Evolutionary conservation across 2,329 filamentous ascomycete genomes (phyloP).

Genomic region (Fusarium verrucosum): DNA sequence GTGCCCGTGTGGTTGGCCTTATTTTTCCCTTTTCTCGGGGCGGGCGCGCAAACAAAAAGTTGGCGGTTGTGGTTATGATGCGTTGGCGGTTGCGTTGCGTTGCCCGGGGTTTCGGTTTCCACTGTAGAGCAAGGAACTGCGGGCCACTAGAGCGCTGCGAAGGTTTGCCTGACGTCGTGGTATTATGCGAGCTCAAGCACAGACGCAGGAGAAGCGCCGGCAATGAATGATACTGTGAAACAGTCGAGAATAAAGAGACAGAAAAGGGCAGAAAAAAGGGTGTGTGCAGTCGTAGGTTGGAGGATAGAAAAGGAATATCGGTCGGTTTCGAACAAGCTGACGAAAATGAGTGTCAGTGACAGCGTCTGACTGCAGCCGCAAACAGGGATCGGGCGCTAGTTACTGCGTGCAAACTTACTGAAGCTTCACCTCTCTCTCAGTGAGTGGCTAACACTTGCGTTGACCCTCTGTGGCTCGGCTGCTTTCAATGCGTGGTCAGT

Average conservation of each 20-base stretch:
- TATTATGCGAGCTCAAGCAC: slow-evolving; percentile 14
- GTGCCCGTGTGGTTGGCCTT: slow-evolving; percentile 10
- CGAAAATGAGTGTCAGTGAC: slow-evolving; percentile 31
- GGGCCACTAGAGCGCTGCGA: slow-evolving; percentile 1
- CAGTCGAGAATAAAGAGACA: background rate
- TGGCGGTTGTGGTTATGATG: background rate
- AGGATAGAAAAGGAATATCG: slow-evolving; percentile 18
- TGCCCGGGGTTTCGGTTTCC: slow-evolving; percentile 39
- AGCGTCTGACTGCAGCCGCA: slow-evolving; percentile 24
- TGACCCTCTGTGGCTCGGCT: slow-evolving; percentile 29
- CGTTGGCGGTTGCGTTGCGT: slow-evolving; percentile 40
- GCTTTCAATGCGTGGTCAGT: slow-evolving; percentile 5
- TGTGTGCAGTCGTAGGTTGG: slow-evolving; percentile 12
- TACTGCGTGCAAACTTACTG: background rate
- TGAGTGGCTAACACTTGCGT: slow-evolving; percentile 34
- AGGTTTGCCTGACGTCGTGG: slow-evolving; percentile 20
- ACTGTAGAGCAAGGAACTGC: slow-evolving; percentile 13
- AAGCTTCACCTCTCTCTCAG: background rate
- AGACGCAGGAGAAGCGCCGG: slow-evolving; percentile 2
- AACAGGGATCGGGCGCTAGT: slow-evolving; percentile 25
- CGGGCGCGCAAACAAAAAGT: slow-evolving; percentile 13
- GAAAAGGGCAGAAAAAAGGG: slow-evolving; percentile 1
- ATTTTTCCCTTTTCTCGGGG: background rate
- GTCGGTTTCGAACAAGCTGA: slow-evolving; percentile 41
- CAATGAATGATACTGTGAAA: slow-evolving; percentile 11